phyloP scores from a whole-genome alignment of 768 basidiomycete species.

The Phylloporus sp. region DNA sequence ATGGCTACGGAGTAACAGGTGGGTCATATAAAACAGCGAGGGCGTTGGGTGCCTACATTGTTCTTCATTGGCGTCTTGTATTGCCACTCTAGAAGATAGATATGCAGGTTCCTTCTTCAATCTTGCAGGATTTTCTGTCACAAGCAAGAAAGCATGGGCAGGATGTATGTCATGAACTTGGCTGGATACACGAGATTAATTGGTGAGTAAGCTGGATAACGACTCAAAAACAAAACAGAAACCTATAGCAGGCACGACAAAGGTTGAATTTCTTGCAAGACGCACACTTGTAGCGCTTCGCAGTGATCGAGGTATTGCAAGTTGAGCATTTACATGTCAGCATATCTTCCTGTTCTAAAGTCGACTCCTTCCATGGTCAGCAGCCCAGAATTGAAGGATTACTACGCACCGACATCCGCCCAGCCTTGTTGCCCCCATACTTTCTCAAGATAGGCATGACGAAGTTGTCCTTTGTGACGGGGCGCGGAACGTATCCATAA shows the following conservation, averaged over 20 bases:
- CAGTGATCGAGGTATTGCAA: constrained; percentile 58
- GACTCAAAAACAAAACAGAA: constrained; percentile 7
- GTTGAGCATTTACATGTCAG: constrained; percentile 68
- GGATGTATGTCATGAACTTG: constrained; percentile 92
- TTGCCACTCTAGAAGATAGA: constrained; percentile 15
- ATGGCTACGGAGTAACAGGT: constrained; percentile 43
- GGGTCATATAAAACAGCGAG: constrained; percentile 1
- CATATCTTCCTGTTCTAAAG: constrained; percentile 68
- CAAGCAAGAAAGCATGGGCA: constrained; percentile 75
- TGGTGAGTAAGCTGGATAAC: not conserved
- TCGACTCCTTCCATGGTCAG: constrained; percentile 5
- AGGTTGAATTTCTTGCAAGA: constrained; percentile 76
- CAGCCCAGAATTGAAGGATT: not conserved
- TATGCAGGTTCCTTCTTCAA: constrained; percentile 38
- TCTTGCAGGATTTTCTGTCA: constrained; percentile 57
- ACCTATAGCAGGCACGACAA: constrained; percentile 84
- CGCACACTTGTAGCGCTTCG: constrained; percentile 78
- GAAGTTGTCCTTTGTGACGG: constrained; percentile 63
- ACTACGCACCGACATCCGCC: constrained; percentile 78
- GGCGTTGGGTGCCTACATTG: constrained; percentile 43
- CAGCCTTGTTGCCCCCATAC: constrained; percentile 80
- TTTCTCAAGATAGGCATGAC: constrained; percentile 85
- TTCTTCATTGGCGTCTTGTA: constrained; percentile 48
- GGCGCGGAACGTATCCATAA: constrained; percentile 65
- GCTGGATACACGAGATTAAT: constrained; percentile 34